phyloP scores from a whole-genome alignment of 140 eudicot species.

The Flaveria floridana region DNA sequence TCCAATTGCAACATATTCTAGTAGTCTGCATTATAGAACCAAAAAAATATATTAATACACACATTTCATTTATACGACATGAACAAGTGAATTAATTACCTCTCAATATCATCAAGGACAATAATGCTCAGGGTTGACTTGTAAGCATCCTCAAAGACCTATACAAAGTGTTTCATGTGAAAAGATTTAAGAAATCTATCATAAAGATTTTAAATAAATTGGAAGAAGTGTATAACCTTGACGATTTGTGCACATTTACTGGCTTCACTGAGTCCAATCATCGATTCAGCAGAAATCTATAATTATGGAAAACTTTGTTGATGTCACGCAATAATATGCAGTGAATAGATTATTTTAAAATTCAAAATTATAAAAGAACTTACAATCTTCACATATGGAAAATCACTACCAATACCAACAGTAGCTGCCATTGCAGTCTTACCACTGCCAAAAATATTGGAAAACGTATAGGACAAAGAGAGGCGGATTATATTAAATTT shows the following conservation, averaged over 20 bases:
- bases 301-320: conserved; percentile 10
- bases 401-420: conserved; percentile 92
- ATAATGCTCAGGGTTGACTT: conserved; percentile 89
- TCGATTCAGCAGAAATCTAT: conserved; percentile 96
- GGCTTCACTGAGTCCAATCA: conserved; percentile 97
- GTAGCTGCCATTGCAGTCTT: conserved; percentile 99
- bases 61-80: neutral
- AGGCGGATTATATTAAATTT: conserved; percentile 6
- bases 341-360: neutral
- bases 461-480: neutral
- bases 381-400: conserved; percentile 95
- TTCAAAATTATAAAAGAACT: conserved; percentile 33
- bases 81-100: conserved; percentile 47
- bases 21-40: conserved; percentile 49
- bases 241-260: conserved; percentile 94
- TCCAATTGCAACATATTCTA: conserved; percentile 94
- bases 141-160: conserved; percentile 99
- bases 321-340: conserved; percentile 5
- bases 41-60: conserved; percentile 11
- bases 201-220: neutral
- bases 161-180: conserved; percentile 2
- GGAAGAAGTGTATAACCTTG: conserved; percentile 48
- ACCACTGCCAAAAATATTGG: conserved; percentile 61
- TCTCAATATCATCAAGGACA: conserved; percentile 91
- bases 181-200: neutral